Conservation (phyloP, 208 protist species). For the Trypanosoma cruzi region DNA sequence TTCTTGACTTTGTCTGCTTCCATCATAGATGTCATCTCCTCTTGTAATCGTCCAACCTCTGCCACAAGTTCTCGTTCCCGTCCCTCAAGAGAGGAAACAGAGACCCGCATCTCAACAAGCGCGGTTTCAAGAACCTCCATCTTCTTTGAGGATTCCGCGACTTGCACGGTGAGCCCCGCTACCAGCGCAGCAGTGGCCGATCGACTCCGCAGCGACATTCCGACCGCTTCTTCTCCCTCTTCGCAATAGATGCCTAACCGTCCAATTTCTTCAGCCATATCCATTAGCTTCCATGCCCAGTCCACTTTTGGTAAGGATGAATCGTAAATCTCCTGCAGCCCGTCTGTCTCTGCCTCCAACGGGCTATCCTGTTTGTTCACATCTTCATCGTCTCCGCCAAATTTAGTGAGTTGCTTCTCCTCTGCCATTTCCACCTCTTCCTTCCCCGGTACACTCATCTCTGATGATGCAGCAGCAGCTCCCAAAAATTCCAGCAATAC, state of each 20-base stretch:
- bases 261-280: slow-evolving; percentile 8
- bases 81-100: slow-evolving; percentile 1
- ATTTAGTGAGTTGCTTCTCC: background rate
- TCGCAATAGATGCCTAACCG: slow-evolving; percentile 17
- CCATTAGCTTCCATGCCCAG: background rate
- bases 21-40: slow-evolving; percentile 6
- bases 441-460: background rate
- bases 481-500: slow-evolving; percentile 1
- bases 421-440: background rate
- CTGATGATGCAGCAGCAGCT: background rate
- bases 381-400: background rate
- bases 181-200: background rate
- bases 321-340: background rate
- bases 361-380: background rate
- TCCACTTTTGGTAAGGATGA: background rate
- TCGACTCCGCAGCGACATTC: slow-evolving; percentile 9
- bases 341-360: background rate
- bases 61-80: slow-evolving; percentile 12
- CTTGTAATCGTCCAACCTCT: background rate
- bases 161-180: background rate
- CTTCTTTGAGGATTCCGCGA: background rate
- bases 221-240: slow-evolving; percentile 5
- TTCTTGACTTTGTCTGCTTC: background rate
- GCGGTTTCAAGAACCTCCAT: background rate
- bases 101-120: slow-evolving; percentile 5